Conservation (phyloP, 1,139 yeast species). For the Debaryomycetaceae sp. region DNA sequence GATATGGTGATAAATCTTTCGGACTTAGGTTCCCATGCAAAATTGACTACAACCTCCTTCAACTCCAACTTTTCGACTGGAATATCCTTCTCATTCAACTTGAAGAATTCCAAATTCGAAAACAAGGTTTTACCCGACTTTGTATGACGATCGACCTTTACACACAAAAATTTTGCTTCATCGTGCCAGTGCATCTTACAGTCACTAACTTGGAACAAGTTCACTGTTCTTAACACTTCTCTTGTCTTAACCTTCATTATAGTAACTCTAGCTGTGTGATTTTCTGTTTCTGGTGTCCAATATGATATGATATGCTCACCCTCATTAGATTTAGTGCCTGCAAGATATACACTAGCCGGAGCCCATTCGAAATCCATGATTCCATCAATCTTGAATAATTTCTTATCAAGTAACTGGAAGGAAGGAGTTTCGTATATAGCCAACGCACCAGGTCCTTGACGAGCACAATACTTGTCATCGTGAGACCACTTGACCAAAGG, state of each 20-base stretch:
- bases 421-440: constrained; percentile 80
- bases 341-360: constrained; percentile 77
- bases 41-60: constrained; percentile 81
- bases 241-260: constrained; percentile 86
- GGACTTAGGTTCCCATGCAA: constrained; percentile 95
- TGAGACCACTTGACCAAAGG: constrained; percentile 96
- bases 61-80: constrained; percentile 95
- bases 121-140: constrained; percentile 90
- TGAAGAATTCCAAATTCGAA: constrained; percentile 91
- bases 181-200: constrained; percentile 95
- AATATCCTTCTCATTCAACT: constrained; percentile 79
- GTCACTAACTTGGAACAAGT: constrained; percentile 90
- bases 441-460: constrained; percentile 91
- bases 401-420: constrained; percentile 75
- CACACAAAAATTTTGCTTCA: constrained; percentile 80
- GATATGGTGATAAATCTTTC: constrained; percentile 84
- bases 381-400: constrained; percentile 79
- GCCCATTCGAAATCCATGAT: constrained; percentile 94
- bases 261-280: constrained; percentile 94
- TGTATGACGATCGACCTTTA: constrained; percentile 95
- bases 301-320: constrained; percentile 74
- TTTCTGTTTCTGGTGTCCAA: constrained; percentile 94
- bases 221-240: constrained; percentile 82
- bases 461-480: constrained; percentile 92
- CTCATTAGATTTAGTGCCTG: constrained; percentile 49